A percentile compares a stretch with the other conserved stretches of the same genome.
Evolutionary conservation across 2,329 filamentous ascomycete species (phyloP).

Genomic region (Albophoma yamanashiensis): DNA sequence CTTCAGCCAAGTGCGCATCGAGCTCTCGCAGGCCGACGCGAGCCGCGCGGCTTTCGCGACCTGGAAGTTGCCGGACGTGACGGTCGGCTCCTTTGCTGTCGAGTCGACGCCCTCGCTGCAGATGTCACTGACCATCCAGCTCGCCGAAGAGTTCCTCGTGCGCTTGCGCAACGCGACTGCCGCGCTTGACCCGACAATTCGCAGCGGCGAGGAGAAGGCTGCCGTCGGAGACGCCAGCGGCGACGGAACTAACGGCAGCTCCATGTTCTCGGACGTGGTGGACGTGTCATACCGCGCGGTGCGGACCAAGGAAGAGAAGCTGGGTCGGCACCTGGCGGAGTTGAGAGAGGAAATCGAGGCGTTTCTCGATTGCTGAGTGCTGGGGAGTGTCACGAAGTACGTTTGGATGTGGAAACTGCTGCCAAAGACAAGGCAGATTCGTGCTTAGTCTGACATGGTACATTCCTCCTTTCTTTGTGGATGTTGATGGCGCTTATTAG

Average conservation of each 20-base stretch:
- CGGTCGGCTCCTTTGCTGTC: slow-evolving; percentile 27
- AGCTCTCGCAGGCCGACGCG: slow-evolving; percentile 17
- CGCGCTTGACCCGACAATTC: slow-evolving; percentile 13
- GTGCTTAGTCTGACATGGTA: background rate
- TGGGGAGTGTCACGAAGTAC: background rate
- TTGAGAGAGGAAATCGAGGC: slow-evolving; percentile 22
- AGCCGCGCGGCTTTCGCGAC: slow-evolving; percentile 17
- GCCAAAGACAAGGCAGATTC: background rate
- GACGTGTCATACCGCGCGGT: slow-evolving; percentile 18
- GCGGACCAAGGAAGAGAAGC: slow-evolving; percentile 21
- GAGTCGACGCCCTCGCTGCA: slow-evolving; percentile 28
- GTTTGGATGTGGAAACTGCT: background rate
- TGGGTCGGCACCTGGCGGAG: slow-evolving; percentile 20
- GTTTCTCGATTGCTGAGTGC: slow-evolving; percentile 12
- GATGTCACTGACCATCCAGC: slow-evolving; percentile 29
- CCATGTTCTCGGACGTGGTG: slow-evolving; percentile 22
- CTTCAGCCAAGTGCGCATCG: slow-evolving; percentile 22
- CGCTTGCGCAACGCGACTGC: slow-evolving; percentile 21
- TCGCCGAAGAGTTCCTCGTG: slow-evolving; percentile 29
- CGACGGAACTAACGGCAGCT: slow-evolving; percentile 9
- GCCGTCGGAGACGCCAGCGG: background rate
- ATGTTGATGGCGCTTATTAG: background rate
- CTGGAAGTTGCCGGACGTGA: slow-evolving; percentile 30
- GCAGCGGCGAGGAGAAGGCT: slow-evolving; percentile 4
- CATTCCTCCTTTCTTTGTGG: background rate